Conservation (phyloP, 1,284 basidiomycete genomes). For the Tylopilus orsonianus region DNA sequence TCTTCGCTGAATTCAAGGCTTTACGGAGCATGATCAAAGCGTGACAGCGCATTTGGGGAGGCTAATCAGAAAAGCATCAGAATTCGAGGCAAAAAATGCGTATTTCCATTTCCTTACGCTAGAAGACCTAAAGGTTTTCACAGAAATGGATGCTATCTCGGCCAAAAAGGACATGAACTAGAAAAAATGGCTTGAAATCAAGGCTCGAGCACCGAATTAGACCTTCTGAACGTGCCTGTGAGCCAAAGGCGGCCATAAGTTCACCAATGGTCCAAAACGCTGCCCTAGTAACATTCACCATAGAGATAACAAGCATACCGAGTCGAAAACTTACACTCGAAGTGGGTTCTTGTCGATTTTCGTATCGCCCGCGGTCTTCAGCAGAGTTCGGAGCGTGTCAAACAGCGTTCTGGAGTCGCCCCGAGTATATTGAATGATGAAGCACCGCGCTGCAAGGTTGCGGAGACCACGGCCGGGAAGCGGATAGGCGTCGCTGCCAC, state of each 20-base stretch:
- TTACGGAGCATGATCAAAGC: conserved; percentile 79
- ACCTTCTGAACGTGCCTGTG: conserved; percentile 57
- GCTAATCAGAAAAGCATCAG: conserved; percentile 40
- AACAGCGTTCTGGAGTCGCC: conserved; percentile 86
- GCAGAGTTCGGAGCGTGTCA: conserved; percentile 79
- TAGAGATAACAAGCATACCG: conserved; percentile 6
- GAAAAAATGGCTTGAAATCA: conserved; percentile 1
- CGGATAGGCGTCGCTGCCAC: conserved; percentile 63
- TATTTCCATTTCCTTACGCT: conserved; percentile 46
- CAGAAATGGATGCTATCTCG: conserved; percentile 68
- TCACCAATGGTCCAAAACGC: conserved; percentile 85
- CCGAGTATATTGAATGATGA: conserved; percentile 75
- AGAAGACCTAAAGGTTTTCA: conserved; percentile 72
- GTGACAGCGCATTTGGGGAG: conserved; percentile 80
- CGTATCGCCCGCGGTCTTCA: conserved; percentile 72
- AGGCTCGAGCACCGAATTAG: not conserved
- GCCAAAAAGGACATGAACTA: conserved; percentile 95
- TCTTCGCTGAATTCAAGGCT: conserved; percentile 74
- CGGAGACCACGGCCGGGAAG: conserved; percentile 84
- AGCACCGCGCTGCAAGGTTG: conserved; percentile 76
- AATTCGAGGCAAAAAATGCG: not conserved
- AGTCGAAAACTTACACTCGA: conserved; percentile 58
- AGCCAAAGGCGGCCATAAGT: conserved; percentile 81
- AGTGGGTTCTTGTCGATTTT: conserved; percentile 67
- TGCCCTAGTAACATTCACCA: conserved; percentile 45